Conservation (phyloP, 2,329 filamentous ascomycete genomes). For the Pseudogymnoascus verrucosus region DNA sequence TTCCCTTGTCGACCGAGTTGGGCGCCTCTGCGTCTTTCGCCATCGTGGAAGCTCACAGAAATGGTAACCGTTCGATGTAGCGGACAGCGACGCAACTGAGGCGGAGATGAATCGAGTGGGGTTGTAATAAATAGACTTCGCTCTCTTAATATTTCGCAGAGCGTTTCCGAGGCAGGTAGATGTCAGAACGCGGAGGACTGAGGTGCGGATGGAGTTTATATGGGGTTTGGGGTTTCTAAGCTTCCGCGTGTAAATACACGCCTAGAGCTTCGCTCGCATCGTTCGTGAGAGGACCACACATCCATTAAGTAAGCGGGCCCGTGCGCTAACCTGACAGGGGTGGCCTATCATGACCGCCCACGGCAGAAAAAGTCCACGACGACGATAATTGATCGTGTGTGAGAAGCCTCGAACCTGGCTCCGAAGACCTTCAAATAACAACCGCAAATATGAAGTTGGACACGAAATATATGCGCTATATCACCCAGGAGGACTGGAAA, state of each 20-base stretch:
- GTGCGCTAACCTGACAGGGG: conserved; percentile 9
- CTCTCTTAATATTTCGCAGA: background rate
- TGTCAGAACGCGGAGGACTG: conserved; percentile 2
- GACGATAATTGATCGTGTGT: conserved; percentile 8
- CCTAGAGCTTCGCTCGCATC: conserved; percentile 9
- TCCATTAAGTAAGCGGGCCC: conserved; percentile 9
- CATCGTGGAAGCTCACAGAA: conserved; percentile 49
- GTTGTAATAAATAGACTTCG: background rate
- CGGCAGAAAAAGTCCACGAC: conserved; percentile 17
- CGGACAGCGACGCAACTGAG: conserved; percentile 1
- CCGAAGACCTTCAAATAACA: background rate
- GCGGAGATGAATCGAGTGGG: background rate
- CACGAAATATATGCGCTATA: conserved; percentile 85
- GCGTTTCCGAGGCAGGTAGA: background rate
- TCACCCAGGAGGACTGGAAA: conserved; percentile 88
- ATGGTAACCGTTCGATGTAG: conserved; percentile 2
- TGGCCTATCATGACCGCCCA: conserved; percentile 9
- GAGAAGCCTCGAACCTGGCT: background rate
- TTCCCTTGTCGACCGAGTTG: conserved; percentile 85
- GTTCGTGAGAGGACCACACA: conserved; percentile 2
- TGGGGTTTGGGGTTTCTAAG: conserved; percentile 8
- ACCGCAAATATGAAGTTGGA: conserved; percentile 75
- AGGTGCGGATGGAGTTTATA: conserved; percentile 6
- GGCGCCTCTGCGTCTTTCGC: conserved; percentile 87
- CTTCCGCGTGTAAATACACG: conserved; percentile 10